Evolutionary conservation across 352 stramenopile species (phyloP), one percentile per base, ranked within the genome.

Genomic region (Globisporangium carolinianum): DNA sequence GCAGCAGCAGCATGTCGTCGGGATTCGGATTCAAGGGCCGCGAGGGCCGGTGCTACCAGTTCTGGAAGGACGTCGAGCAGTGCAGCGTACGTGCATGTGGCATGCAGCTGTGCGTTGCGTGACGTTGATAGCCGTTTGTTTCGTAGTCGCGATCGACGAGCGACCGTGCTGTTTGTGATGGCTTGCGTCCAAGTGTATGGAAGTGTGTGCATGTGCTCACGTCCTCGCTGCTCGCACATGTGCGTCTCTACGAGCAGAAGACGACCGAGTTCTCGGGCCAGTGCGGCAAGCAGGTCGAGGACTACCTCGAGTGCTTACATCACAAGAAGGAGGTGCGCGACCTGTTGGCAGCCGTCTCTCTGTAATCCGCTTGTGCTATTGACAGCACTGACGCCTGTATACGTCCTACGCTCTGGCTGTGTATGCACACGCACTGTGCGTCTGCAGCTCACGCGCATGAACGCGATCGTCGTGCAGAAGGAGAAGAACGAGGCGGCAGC

Each of bases 261-360:
- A 77, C 96, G 70, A 88, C 83, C 56, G 81, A 89, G 66, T 66
- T 75, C 51, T 71, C 86, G 60, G 84, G 86, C 61, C 68, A 88
- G 62, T 97, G 87, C 68, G 73, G 67, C 68, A 79, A 89, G 75
- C 68, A 92, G 67, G 85, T 95, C 14, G 88, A 98, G 60, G 94
- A 98, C 77, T 98, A 98, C 66, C 80, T 98, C 55, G 94, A 98
- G 73, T 98, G 94, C 63, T 73, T 98, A 57, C 94, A 98, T 73
- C 86, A 96, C 75, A 94, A 88, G 75, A 98, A 98, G 72, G 91
- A 98, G 80, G 86, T 95, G 62, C 48, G 62, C 35, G 6, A 17
- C 7, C 4, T 9, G 14, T 36, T 46, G 11, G n/a, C 0, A 17
- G n/a, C 45, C 11, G 10, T 32, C 8, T 43, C 51, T 9, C 41